Evolutionary conservation across 305 asterid species (phyloP), one percentile per base, ranked within the genome.

Genomic region (Fraxinus platypoda): DNA sequence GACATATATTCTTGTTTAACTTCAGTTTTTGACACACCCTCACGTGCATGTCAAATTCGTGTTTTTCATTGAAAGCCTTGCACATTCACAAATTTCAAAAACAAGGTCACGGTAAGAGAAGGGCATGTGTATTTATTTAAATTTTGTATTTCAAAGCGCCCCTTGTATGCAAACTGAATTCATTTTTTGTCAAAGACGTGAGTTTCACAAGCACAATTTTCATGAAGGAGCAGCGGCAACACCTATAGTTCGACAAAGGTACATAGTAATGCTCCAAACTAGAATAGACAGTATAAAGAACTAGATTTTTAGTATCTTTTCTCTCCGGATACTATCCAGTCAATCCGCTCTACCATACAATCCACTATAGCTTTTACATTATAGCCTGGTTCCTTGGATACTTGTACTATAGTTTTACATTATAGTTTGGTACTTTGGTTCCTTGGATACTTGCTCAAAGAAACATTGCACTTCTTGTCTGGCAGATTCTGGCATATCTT

Each of bases 401-500:
- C 64, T 54, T n/a, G 64, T n/a, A 30, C 37, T 13, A 31, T 30
- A 12, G 23, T 26, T 79, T 68, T 35, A 79, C 78, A 46, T 62
- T 17, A 26, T 37, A 3, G 41, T 35, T 41, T 28, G 3, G 41
- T 35, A 34, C 81, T 35, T 41, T 28, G 3, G 41, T 35, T 52
- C 81, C 3, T 23, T 7, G 30, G 34, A 26, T 54, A 66, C 70
- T 78, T 52, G 78, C 82, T 71, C 8, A 79, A 25, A 31, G 33
- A 46, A 11, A 66, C 19, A 2, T 15, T 23, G 3, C 35, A 43
- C 62, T 17, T 74, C 57, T 38, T 30, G 13, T 37, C 37, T 34
- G 13, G 66, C 91, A 88, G 90, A 78, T 87, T 52, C 83, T 88
- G 75, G 88, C 91, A 30, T 88, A 88, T 83, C 90, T 88, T 49